Evolutionary conservation across 371 early-diverging fungal species (phyloP).

Genomic region (Amoeboaphelidium occidentale): DNA sequence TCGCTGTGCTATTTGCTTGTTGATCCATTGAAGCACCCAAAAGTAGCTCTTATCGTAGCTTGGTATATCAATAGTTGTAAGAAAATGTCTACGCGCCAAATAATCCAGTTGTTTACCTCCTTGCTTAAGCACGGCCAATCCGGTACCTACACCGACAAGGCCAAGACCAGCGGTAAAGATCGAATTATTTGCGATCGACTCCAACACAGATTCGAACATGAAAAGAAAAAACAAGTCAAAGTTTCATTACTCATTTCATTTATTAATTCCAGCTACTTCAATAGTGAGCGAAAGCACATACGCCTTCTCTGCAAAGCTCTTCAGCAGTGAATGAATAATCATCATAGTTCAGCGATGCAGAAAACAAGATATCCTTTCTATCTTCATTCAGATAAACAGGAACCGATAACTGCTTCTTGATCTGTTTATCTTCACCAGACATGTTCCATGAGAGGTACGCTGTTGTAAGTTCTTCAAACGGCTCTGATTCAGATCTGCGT

Average conservation of each 20-base stretch:
- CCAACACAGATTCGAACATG: constrained; percentile 1
- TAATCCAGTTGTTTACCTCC: constrained; percentile 36
- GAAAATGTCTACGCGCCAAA: constrained; percentile 39
- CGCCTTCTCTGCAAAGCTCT: no score
- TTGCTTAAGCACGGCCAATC: constrained; percentile 45
- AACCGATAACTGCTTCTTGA: no score
- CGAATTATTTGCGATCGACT: constrained; percentile 1
- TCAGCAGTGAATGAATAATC: no score
- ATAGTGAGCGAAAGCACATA: no score
- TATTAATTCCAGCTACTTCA: no score
- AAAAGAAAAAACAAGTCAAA: no score
- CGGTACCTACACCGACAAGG: constrained; percentile 67
- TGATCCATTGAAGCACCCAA: constrained; percentile 84
- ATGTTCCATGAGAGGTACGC: no score
- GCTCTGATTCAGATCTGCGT: no score
- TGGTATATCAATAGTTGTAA: constrained; percentile 82
- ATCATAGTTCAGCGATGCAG: no score
- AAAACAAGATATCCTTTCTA: constrained; percentile 47
- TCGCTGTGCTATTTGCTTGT: constrained; percentile 30
- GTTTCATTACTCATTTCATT: no score
- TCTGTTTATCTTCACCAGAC: no score
- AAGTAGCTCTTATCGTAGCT: constrained; percentile 70
- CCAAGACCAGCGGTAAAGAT: constrained; percentile 27
- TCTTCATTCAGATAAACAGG: constrained; percentile 71
- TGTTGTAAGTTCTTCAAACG: no score